These are phyloP conservation scores for Jaapia argillacea DNA, from an alignment of 768 basidiomycete genomes.

Conservation along the genomic window DNA sequence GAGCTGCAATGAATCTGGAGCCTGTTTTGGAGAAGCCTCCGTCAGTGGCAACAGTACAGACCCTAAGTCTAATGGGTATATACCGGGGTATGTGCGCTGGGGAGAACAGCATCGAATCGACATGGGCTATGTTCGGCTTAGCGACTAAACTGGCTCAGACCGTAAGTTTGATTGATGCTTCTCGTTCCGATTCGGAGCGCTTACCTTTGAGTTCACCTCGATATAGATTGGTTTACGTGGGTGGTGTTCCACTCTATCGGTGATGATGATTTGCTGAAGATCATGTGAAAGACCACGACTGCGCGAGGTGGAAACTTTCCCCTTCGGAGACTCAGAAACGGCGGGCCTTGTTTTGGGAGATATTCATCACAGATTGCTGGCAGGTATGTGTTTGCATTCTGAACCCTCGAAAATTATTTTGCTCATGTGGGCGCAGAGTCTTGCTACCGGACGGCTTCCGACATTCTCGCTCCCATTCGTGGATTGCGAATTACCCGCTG, in stretches of 20 bases:
- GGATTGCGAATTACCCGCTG: conserved; percentile 60
- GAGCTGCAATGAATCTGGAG: conserved; percentile 55
- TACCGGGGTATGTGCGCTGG: conserved; percentile 59
- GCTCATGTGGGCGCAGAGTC: conserved; percentile 29
- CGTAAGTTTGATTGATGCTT: conserved; percentile 32
- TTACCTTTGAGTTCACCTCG: background rate
- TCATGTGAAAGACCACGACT: conserved; percentile 48
- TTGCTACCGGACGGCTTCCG: conserved; percentile 60
- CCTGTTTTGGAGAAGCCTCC: conserved; percentile 64
- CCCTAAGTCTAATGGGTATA: conserved; percentile 57
- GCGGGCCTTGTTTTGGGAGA: conserved; percentile 61
- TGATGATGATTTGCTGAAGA: background rate
- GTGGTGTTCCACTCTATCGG: conserved; percentile 14
- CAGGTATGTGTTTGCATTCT: conserved; percentile 33
- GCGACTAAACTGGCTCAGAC: conserved; percentile 61
- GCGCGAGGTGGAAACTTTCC: conserved; percentile 56
- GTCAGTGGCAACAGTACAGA: conserved; percentile 60
- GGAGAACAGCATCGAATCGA: conserved; percentile 61
- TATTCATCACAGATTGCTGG: conserved; percentile 69
- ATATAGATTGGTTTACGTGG: conserved; percentile 57
- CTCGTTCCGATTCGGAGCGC: background rate
- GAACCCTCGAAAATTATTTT: background rate
- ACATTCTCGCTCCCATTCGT: conserved; percentile 63
- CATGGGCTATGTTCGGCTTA: conserved; percentile 58
- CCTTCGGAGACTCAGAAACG: conserved; percentile 61